Conservation (phyloP, 768 basidiomycete species). For the Galerina marginata region DNA sequence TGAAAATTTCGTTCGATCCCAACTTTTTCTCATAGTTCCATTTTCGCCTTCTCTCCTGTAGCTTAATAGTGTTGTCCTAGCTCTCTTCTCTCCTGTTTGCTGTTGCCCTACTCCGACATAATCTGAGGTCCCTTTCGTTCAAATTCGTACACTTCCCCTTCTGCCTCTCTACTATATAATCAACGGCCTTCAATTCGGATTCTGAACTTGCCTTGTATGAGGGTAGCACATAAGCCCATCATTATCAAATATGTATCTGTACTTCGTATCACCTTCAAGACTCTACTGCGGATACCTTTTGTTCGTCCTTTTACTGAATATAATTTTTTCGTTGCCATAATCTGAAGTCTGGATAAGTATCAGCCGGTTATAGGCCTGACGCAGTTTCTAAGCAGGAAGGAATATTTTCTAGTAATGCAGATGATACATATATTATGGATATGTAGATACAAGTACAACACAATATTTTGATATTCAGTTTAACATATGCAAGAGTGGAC, state of each 20-base stretch:
- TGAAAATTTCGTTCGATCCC: neutral
- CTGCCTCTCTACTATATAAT: neutral
- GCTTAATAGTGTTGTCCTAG: neutral
- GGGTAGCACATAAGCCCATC: neutral
- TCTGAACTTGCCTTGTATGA: neutral
- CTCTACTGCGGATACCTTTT: no score
- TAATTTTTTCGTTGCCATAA: no score
- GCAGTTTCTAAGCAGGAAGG: neutral
- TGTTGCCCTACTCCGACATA: no score
- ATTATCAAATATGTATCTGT: slow-evolving; percentile 25
- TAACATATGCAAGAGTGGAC: neutral
- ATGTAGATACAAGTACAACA: slow-evolving; percentile 1
- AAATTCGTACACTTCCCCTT: no score
- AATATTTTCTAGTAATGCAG: neutral
- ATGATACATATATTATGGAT: neutral
- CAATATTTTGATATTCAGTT: neutral
- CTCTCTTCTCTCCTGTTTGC: no score
- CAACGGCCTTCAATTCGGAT: neutral
- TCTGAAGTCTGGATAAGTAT: no score
- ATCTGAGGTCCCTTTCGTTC: no score
- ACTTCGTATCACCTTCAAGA: neutral
- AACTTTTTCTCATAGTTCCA: neutral
- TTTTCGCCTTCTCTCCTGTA: neutral
- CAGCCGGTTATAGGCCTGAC: neutral
- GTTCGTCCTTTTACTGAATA: no score